A percentile compares a stretch with the other conserved stretches of the same genome.
phyloP scores from a whole-genome alignment of 164 flowering plant species.

The Echeveria elegans region DNA sequence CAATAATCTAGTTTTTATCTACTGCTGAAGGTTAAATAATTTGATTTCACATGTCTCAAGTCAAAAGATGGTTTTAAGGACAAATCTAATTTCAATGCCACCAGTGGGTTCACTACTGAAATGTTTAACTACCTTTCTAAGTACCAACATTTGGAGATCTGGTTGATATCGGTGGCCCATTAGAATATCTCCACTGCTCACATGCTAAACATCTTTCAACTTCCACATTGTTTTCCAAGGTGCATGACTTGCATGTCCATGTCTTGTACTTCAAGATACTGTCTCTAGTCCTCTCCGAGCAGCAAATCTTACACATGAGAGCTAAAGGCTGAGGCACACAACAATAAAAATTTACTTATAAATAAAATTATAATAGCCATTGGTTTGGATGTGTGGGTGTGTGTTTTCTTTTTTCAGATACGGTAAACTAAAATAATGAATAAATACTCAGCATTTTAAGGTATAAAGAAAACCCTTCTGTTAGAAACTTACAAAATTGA shows the following conservation, averaged over 20 bases:
- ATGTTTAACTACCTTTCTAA: conserved; percentile 22
- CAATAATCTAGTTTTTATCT: too few species aligned
- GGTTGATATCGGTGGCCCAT: conserved; percentile 53
- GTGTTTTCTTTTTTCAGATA: neutral
- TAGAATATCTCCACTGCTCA: conserved; percentile 87
- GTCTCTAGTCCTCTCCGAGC: conserved; percentile 47
- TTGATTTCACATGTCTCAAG: too few species aligned
- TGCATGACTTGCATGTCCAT: conserved; percentile 89
- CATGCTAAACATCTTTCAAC: conserved; percentile 76
- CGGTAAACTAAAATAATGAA: neutral
- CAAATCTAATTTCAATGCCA: neutral
- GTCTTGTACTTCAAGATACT: conserved; percentile 27
- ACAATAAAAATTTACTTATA: neutral
- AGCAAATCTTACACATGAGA: conserved; percentile 57
- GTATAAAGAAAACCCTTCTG: too few species aligned
- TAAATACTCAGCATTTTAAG: too few species aligned
- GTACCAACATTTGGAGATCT: conserved; percentile 51
- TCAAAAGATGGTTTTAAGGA: neutral
- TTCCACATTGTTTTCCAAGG: conserved; percentile 58
- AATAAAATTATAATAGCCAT: conserved; percentile 7
- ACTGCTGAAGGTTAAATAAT: too few species aligned
- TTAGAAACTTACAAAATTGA: too few species aligned
- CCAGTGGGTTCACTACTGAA: neutral
- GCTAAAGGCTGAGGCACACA: conserved; percentile 54
- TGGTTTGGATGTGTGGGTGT: neutral